Conservation (phyloP, 164 flowering plant species). For the Liquidambar formosana region DNA sequence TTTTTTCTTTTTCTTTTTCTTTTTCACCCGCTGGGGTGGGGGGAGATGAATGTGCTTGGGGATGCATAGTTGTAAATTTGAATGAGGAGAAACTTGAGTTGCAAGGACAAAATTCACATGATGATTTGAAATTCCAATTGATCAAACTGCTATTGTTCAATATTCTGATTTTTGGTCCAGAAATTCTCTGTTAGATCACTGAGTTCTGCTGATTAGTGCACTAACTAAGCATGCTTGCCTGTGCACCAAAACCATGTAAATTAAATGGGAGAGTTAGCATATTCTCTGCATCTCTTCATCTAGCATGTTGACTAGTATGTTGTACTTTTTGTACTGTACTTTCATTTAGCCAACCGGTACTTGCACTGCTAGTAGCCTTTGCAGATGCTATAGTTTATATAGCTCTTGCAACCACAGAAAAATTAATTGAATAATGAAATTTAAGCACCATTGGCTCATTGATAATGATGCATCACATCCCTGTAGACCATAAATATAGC, state of each 20-base stretch:
- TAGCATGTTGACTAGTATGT: background rate
- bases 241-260: background rate
- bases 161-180: background rate
- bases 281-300: too few relatives aligned
- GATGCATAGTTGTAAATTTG: too few relatives aligned
- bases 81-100: too few relatives aligned
- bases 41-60: background rate
- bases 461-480: background rate
- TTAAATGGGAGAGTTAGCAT: background rate
- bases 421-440: background rate
- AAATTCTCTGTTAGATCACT: background rate
- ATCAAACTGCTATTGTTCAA: background rate
- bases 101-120: background rate
- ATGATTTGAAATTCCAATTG: background rate
- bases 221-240: background rate
- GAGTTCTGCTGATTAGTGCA: background rate
- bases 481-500: background rate
- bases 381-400: background rate
- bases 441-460: background rate
- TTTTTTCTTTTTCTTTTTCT: too few relatives aligned
- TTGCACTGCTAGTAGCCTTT: background rate
- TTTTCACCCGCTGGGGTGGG: background rate
- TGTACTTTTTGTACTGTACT: conserved; percentile 15
- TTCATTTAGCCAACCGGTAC: conserved; percentile 18
- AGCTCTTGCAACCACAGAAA: background rate